Conservation (phyloP, 176 grass and related monocot genomes). For the Aegilops sharonensis region DNA sequence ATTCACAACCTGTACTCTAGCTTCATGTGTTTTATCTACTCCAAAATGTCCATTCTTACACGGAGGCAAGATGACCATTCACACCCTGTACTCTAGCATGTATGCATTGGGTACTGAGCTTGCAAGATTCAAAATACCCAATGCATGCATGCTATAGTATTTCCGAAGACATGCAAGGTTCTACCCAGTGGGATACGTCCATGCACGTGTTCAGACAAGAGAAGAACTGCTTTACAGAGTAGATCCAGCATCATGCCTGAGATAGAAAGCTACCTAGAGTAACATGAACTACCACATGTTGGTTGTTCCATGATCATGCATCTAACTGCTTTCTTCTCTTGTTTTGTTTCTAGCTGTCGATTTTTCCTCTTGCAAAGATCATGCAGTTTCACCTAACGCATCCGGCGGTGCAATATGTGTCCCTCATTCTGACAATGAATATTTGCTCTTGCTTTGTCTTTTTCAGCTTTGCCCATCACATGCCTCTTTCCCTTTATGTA, state of each 20-base stretch:
- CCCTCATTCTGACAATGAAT: slow-evolving; percentile 3
- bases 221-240: not conserved
- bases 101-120: too few species aligned
- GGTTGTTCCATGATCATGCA: not conserved
- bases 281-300: not conserved
- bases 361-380: not conserved
- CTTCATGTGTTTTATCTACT: too few species aligned
- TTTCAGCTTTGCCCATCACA: slow-evolving; percentile 76
- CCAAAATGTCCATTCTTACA: too few species aligned
- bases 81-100: too few species aligned
- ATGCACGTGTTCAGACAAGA: not conserved
- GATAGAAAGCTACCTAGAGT: not conserved
- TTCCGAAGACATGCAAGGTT: not conserved
- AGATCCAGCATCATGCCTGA: not conserved
- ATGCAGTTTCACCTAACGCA: not conserved
- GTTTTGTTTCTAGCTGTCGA: not conserved
- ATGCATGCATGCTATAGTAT: too few species aligned
- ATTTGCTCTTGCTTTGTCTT: not conserved
- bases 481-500: slow-evolving; percentile 77
- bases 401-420: not conserved
- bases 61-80: too few species aligned
- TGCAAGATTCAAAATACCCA: too few species aligned
- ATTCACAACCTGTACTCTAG: too few species aligned
- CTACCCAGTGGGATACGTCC: not conserved
- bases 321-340: not conserved